Percentiles rank a stretch among this genome's conserved stretches.
Evolutionary conservation across 805 yeast species (phyloP).

Genomic region (Vanderwaltozyma polyspora): DNA sequence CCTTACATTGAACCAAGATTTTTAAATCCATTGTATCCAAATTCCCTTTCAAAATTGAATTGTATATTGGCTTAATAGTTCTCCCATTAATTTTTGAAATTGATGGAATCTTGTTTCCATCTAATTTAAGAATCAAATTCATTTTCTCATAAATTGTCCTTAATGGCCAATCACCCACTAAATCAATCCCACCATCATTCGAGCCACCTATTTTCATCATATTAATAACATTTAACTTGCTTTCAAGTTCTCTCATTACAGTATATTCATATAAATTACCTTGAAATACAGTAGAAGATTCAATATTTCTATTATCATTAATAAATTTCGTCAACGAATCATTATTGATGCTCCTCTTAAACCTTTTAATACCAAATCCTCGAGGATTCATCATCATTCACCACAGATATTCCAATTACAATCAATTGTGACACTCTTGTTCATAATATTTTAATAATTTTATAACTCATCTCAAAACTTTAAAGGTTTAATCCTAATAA

Average conservation of each 20-base stretch:
- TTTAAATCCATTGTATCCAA: constrained; percentile 8
- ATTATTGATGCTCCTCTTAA: constrained; percentile 8
- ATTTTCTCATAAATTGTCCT: constrained; percentile 7
- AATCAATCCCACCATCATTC: constrained; percentile 27
- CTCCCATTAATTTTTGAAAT: constrained; percentile 11
- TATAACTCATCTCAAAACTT: too few species aligned
- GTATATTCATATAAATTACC: constrained; percentile 26
- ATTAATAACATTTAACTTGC: constrained; percentile 17
- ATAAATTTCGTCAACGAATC: constrained; percentile 7
- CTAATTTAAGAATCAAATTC: constrained; percentile 2
- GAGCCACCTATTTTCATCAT: constrained; percentile 24
- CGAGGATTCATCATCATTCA: too few species aligned
- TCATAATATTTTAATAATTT: too few species aligned
- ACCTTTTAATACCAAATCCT: too few species aligned
- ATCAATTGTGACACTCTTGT: too few species aligned
- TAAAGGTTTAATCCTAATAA: too few species aligned
- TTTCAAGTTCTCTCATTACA: constrained; percentile 21
- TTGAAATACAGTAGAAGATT: constrained; percentile 24
- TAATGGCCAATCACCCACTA: constrained; percentile 21
- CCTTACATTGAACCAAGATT: constrained; percentile 25
- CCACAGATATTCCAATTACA: too few species aligned
- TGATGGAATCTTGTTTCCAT: constrained; percentile 7
- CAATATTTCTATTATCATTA: constrained; percentile 12
- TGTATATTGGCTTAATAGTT: constrained; percentile 13
- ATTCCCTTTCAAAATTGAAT: constrained; percentile 5